phyloP scores from a whole-genome alignment of 805 yeast genomes.

The Hanseniaspora thailandica region DNA sequence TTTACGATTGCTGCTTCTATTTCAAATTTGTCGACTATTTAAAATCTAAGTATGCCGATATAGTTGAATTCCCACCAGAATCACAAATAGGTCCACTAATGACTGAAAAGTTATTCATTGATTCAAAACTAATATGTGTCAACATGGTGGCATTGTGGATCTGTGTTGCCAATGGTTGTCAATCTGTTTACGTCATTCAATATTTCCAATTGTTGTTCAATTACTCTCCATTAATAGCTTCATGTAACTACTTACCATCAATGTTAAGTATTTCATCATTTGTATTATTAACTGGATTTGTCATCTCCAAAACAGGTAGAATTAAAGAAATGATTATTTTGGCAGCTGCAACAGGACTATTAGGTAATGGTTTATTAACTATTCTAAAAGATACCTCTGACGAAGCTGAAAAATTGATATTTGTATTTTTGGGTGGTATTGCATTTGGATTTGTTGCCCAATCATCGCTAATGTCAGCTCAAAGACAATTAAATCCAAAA shows the following conservation, averaged over 20 bases:
- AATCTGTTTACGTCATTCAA: slow-evolving; percentile 22
- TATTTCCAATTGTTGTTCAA: slow-evolving; percentile 23
- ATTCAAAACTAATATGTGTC: slow-evolving; percentile 18
- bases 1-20: slow-evolving; percentile 9
- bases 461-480: slow-evolving; percentile 25
- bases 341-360: slow-evolving; percentile 25
- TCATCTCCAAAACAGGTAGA: slow-evolving; percentile 27
- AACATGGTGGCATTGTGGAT: slow-evolving; percentile 19
- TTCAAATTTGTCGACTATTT: slow-evolving; percentile 10
- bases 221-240: slow-evolving; percentile 22
- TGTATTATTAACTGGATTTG: slow-evolving; percentile 22
- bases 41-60: neutral
- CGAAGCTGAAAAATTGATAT: slow-evolving; percentile 27
- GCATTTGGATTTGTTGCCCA: slow-evolving; percentile 31
- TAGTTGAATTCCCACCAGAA: neutral
- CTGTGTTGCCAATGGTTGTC: slow-evolving; percentile 21
- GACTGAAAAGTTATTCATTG: slow-evolving; percentile 18
- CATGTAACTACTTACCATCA: slow-evolving; percentile 23
- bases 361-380: slow-evolving; percentile 30
- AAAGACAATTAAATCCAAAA: slow-evolving; percentile 22
- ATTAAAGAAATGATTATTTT: slow-evolving; percentile 30
- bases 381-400: slow-evolving; percentile 27
- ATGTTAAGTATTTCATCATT: slow-evolving; percentile 18
- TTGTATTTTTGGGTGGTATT: slow-evolving; percentile 31
- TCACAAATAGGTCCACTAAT: slow-evolving; percentile 17